These are phyloP conservation scores for Nasturtium officinale DNA, from an alignment of 345 rosid species.

Conservation along the genomic window DNA sequence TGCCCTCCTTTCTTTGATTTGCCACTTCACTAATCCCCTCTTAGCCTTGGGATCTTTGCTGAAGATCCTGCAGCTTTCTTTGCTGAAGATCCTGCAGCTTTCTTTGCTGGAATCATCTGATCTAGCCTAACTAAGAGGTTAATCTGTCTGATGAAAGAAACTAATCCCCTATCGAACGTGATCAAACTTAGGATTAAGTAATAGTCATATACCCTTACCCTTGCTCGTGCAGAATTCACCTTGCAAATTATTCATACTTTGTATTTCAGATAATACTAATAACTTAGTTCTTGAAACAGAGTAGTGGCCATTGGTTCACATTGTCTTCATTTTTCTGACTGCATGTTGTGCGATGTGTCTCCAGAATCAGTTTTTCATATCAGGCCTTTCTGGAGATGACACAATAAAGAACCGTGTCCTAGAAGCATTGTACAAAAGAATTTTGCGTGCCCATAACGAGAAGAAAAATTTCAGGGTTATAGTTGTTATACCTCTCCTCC, in stretches of 20 bases:
- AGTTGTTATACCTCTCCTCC: constrained; percentile 92
- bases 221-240: constrained; percentile 12
- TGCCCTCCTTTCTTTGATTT: neutral
- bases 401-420: constrained; percentile 79
- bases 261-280: constrained; percentile 1
- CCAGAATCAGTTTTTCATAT: constrained; percentile 99
- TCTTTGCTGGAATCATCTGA: neutral
- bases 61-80: constrained; percentile 4
- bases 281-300: constrained; percentile 21
- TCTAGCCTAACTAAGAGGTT: neutral
- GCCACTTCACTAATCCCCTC: neutral
- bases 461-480: constrained; percentile 85
- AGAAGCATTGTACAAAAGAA: constrained; percentile 84
- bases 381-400: constrained; percentile 97
- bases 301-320: constrained; percentile 25
- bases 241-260: neutral
- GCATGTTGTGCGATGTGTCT: constrained; percentile 49
- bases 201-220: constrained; percentile 1
- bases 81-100: constrained; percentile 7
- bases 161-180: neutral
- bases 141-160: neutral
- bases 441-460: constrained; percentile 80
- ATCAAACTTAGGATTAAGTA: constrained; percentile 1
- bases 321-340: constrained; percentile 45
- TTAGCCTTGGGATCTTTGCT: neutral